phyloP scores from a whole-genome alignment of 2,329 filamentous ascomycete genomes.

The Alternaria ethzedia region DNA sequence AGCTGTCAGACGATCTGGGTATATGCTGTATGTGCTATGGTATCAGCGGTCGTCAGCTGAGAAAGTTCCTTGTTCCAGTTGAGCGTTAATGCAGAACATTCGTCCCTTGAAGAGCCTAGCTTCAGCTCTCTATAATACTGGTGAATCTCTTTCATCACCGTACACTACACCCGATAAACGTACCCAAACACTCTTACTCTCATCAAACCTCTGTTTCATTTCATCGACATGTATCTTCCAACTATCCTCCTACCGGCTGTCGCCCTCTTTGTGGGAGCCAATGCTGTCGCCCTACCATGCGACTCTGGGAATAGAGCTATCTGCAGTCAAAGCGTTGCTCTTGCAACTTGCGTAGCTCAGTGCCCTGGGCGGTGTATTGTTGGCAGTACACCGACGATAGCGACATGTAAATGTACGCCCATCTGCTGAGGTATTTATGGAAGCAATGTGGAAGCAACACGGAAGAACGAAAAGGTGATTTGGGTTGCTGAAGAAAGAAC shows the following conservation, averaged over 20 bases:
- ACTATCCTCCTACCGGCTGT: not conserved
- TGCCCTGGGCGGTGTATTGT: not conserved
- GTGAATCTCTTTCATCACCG: not conserved
- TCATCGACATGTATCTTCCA: not conserved
- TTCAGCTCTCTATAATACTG: not conserved
- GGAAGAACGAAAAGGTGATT: not conserved
- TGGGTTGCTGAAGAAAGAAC: not conserved
- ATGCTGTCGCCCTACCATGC: not conserved
- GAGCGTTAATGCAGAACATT: not conserved
- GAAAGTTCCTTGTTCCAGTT: not conserved
- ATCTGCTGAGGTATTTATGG: not conserved
- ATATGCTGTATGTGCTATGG: not conserved
- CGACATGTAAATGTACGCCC: not conserved
- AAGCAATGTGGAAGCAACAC: not conserved
- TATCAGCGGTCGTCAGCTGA: not conserved
- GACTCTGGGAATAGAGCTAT: not conserved
- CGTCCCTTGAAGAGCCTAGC: accelerated
- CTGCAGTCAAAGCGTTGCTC: not conserved
- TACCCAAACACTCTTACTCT: not conserved
- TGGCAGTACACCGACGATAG: not conserved
- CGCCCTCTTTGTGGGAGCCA: not conserved
- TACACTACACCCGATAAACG: accelerated
- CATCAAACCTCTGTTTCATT: not conserved
- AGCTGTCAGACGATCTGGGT: accelerated
- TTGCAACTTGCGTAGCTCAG: not conserved